Base-by-base conservation (phyloP, 192 early-diverging fungal species). In the Coemansia sp. region DNA sequence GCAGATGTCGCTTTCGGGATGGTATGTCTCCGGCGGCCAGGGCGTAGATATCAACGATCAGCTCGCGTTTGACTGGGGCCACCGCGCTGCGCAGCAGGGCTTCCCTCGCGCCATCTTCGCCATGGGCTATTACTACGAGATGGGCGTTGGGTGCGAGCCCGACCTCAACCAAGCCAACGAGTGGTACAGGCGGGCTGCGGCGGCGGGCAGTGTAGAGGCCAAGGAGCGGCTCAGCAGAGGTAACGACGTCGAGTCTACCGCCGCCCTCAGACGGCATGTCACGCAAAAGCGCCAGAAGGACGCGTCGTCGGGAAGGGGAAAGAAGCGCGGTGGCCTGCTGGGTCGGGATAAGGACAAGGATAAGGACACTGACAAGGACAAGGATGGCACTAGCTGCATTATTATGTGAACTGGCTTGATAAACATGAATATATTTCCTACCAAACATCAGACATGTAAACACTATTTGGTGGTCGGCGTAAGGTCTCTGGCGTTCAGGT, bases 101-200 rank as follows among this genome's bases (percentile, higher is more conserved):
- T 70, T 92, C 24, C 87, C 90, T 13, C 86, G 89, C 59, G 96
- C 96, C 6, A 89, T 95, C 85, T 95, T 89, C 68, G 92, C 92
- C 6, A 86, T 98, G 85, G 96, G 96, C 44, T 96, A 95, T 77
- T 95, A 92, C 81, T 84, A 89, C 69, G 93, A 95, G 67, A 85
- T 86, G 63, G 94, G 94, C 40, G 86, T 95, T 67, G 88, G 90
- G 36, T 76, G 83, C 46, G 79, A 74, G 27, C 66, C 51, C 5
- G 79, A 93, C 83, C 42, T 74, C 50, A 68, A 75, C 17, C 85
- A 79, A 45, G 89, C 88, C 6, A 81, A 79, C 59, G 79, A 84
- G 50, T 89, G 84, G 84, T 91, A 92, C 70, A 85, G 88, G 66
- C 84, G 85, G 41, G 92, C 92, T 2, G 87, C 91, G 0, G 84